phyloP scores from a whole-genome alignment of 208 protist species.

The Acanthamoeba castellanii region DNA sequence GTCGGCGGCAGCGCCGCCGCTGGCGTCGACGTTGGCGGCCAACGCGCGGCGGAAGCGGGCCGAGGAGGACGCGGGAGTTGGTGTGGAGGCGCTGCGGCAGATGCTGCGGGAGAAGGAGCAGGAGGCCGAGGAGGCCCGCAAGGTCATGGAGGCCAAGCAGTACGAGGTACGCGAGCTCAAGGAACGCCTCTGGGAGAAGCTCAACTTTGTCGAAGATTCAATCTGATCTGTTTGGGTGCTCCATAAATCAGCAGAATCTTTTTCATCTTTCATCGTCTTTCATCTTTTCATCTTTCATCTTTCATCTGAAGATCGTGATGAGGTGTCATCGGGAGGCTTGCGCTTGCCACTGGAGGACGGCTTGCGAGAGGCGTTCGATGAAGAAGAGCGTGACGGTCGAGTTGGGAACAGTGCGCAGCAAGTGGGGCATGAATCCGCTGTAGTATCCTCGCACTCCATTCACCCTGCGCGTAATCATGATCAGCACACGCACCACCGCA shows the following conservation, averaged over 20 bases:
- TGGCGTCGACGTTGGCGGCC: background rate
- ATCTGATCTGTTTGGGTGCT: too few relatives aligned
- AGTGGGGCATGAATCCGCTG: constrained; percentile 56
- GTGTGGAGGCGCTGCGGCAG: constrained; percentile 35
- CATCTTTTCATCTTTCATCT: too few relatives aligned
- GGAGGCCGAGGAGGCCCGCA: constrained; percentile 40
- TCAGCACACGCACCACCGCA: too few relatives aligned
- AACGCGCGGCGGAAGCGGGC: background rate
- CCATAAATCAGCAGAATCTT: too few relatives aligned
- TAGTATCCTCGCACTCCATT: constrained; percentile 58
- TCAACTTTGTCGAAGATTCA: constrained; percentile 42
- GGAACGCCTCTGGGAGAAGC: constrained; percentile 61
- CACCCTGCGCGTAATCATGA: background rate
- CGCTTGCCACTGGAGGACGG: background rate
- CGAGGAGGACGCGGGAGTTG: background rate
- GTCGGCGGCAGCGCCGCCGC: too few relatives aligned
- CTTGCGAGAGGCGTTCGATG: constrained; percentile 57
- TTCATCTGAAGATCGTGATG: too few relatives aligned
- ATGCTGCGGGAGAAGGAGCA: too few relatives aligned
- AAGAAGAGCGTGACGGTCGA: constrained; percentile 62
- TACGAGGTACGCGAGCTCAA: constrained; percentile 69
- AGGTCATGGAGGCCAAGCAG: constrained; percentile 61
- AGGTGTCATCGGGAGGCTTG: background rate
- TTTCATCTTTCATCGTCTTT: too few relatives aligned
- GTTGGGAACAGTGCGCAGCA: constrained; percentile 65